Conservation (phyloP, 192 early-diverging fungal genomes). For the Umbelopsis sp. region DNA sequence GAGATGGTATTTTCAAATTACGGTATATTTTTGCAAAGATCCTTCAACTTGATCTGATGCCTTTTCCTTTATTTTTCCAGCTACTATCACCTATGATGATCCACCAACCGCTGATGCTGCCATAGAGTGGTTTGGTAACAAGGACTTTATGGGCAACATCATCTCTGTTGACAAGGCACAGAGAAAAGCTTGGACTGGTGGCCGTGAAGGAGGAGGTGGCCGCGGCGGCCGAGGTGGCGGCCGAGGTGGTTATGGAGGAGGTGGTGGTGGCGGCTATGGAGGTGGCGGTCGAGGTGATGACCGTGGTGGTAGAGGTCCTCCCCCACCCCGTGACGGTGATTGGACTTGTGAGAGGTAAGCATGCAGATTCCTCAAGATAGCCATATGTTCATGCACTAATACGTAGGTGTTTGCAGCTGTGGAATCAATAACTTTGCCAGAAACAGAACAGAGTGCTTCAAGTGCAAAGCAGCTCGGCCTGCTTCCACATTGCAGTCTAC, state of each 20-base stretch:
- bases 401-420: conserved; percentile 45
- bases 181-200: conserved; percentile 52
- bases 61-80: conserved; percentile 31
- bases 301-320: conserved; percentile 41
- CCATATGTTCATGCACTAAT: not conserved
- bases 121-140: conserved; percentile 73
- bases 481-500: conserved; percentile 39
- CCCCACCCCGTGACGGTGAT: conserved; percentile 57
- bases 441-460: conserved; percentile 59
- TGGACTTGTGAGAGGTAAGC: conserved; percentile 62
- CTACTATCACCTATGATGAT: conserved; percentile 79
- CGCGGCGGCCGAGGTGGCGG: conserved; percentile 44
- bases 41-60: not conserved
- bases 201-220: conserved; percentile 49
- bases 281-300: conserved; percentile 43
- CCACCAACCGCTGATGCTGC: conserved; percentile 69
- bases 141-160: conserved; percentile 53
- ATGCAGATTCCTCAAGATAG: not conserved
- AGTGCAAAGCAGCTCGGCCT: conserved; percentile 62
- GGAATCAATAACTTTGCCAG: conserved; percentile 70
- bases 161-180: conserved; percentile 68
- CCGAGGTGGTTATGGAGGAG: conserved; percentile 47
- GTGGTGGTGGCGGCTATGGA: conserved; percentile 34
- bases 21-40: not conserved
- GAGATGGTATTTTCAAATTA: conserved; percentile 56